Evolutionary conservation across 768 basidiomycete genomes (phyloP).

Genomic region (Boletus rex-veris): DNA sequence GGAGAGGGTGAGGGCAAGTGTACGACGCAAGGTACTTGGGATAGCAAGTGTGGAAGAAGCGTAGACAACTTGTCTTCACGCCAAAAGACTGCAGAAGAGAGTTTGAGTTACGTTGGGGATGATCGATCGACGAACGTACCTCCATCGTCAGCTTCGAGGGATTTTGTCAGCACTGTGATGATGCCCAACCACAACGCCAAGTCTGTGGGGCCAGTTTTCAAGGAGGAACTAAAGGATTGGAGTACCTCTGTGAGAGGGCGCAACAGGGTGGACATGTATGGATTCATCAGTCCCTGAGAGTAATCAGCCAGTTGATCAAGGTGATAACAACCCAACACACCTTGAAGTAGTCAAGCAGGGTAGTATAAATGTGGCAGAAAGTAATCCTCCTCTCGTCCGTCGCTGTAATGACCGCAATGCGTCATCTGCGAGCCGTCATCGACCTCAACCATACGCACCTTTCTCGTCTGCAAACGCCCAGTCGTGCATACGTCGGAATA

Average conservation of each 20-base stretch:
- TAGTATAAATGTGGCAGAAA: conserved; percentile 71
- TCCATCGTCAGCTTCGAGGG: conserved; percentile 75
- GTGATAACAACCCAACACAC: conserved; percentile 35
- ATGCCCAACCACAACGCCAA: conserved; percentile 60
- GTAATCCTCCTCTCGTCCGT: conserved; percentile 54
- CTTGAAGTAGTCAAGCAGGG: conserved; percentile 86
- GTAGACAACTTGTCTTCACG: conserved; percentile 73
- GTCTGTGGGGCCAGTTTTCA: conserved; percentile 26
- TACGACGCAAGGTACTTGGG: conserved; percentile 59
- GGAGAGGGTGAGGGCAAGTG: conserved; percentile 17
- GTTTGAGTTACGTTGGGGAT: neutral
- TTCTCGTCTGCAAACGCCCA: conserved; percentile 78
- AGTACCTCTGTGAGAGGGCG: conserved; percentile 64
- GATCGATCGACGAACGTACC: conserved; percentile 42
- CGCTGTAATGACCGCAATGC: conserved; percentile 1
- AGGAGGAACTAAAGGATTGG: conserved; percentile 40
- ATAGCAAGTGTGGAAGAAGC: conserved; percentile 54
- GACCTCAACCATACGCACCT: conserved; percentile 33
- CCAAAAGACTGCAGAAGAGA: conserved; percentile 71
- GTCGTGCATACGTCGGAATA: conserved; percentile 89
- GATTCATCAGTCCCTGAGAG: conserved; percentile 75
- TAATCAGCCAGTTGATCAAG: neutral
- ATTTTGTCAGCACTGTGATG: conserved; percentile 60
- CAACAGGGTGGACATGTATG: conserved; percentile 81
- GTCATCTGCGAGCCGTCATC: neutral